Percentiles rank a stretch among this genome's conserved stretches.
These are phyloP conservation scores for Fusarium poae DNA, from an alignment of 2,329 filamentous ascomycete genomes.

Conservation along the genomic window DNA sequence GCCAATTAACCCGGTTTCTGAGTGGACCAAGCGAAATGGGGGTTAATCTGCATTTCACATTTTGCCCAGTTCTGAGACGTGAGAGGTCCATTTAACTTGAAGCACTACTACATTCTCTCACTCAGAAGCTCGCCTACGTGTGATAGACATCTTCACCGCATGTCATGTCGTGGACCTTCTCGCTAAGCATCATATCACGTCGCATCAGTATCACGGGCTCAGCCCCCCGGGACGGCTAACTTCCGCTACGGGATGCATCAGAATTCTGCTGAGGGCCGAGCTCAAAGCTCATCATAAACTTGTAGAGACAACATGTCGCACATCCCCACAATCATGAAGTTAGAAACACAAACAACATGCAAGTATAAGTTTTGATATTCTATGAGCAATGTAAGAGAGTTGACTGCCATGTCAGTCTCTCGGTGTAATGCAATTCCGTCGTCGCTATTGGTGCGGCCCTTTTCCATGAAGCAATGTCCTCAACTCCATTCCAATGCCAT, in stretches of 20 bases:
- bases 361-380: background rate
- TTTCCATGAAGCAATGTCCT: slow-evolving; percentile 33
- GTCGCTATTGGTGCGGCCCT: slow-evolving; percentile 10
- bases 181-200: slow-evolving; percentile 25
- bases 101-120: slow-evolving; percentile 24
- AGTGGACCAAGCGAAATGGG: slow-evolving; percentile 37
- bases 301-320: background rate
- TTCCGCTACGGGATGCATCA: slow-evolving; percentile 6
- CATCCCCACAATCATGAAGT: slow-evolving; percentile 20
- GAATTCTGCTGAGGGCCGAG: background rate
- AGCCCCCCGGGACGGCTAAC: slow-evolving; percentile 12
- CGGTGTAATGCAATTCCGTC: slow-evolving; percentile 16
- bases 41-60: slow-evolving; percentile 43
- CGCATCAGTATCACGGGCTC: slow-evolving; percentile 9
- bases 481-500: slow-evolving; percentile 41
- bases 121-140: slow-evolving; percentile 11
- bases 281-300: background rate
- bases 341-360: background rate
- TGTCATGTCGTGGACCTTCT: slow-evolving; percentile 6
- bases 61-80: slow-evolving; percentile 38
- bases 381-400: slow-evolving; percentile 27
- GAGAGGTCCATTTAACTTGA: slow-evolving; percentile 30
- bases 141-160: slow-evolving; percentile 35
- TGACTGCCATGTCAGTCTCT: slow-evolving; percentile 20
- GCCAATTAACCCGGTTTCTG: slow-evolving; percentile 43